These are phyloP conservation scores for Microbotryum scabiosae DNA, from an alignment of 1,284 basidiomycete species.

Conservation along the genomic window DNA sequence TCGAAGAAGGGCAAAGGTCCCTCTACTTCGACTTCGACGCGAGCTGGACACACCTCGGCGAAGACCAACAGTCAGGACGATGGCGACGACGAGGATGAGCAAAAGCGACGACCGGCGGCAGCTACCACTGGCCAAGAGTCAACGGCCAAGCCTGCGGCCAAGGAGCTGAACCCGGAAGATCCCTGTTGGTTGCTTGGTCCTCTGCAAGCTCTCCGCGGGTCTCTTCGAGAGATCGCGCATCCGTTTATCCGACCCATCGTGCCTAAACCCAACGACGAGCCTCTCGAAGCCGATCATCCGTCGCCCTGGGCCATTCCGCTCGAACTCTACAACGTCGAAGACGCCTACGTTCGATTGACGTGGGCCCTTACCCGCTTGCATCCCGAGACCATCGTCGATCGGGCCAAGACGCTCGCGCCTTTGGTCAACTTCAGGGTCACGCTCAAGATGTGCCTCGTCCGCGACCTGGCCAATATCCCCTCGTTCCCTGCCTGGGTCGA, in stretches of 20 bases:
- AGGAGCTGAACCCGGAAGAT: slow-evolving; percentile 5
- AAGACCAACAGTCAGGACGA: background rate
- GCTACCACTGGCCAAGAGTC: background rate
- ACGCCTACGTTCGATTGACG: slow-evolving; percentile 16
- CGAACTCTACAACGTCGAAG: slow-evolving; percentile 19
- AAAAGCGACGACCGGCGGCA: background rate
- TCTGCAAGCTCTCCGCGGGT: background rate
- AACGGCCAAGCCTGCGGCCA: slow-evolving; percentile 1
- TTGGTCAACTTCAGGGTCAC: background rate
- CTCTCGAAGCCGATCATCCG: background rate
- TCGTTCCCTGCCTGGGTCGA: slow-evolving; percentile 13
- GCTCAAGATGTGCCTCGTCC: slow-evolving; percentile 7
- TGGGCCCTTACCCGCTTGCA: slow-evolving; percentile 12
- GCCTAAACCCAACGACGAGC: background rate
- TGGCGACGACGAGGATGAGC: background rate
- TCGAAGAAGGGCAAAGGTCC: no score
- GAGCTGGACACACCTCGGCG: no score
- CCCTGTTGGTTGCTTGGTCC: slow-evolving; percentile 12
- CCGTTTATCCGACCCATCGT: background rate
- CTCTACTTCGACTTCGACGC: no score
- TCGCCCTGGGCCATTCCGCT: background rate
- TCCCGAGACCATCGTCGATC: background rate
- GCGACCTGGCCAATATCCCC: slow-evolving; percentile 24
- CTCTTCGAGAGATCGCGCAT: background rate
- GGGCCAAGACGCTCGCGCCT: slow-evolving; percentile 7